These are phyloP conservation scores for Cryptococcus neoformans DNA, from an alignment of 1,284 basidiomycete genomes.

Conservation along the genomic window DNA sequence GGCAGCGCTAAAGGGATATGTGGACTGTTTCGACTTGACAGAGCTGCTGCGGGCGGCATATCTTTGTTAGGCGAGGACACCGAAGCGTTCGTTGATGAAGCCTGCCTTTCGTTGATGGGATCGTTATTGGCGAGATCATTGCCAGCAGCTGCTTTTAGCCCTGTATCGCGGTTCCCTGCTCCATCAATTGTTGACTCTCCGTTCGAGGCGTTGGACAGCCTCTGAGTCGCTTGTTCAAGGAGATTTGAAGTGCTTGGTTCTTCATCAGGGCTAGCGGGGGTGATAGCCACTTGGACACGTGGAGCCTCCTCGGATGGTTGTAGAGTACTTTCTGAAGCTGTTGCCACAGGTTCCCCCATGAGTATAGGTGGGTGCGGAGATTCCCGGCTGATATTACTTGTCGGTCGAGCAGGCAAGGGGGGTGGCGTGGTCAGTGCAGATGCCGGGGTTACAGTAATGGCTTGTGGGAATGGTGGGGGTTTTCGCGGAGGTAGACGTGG, in stretches of 20 bases:
- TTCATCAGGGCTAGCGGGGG: slow-evolving; percentile 18
- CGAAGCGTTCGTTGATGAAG: neutral
- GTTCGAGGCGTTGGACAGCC: neutral
- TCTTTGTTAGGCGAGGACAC: neutral
- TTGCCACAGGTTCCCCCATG: neutral
- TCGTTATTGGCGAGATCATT: neutral
- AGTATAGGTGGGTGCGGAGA: neutral
- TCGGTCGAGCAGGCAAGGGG: slow-evolving; percentile 11
- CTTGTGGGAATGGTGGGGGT: neutral
- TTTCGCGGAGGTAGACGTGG: slow-evolving; percentile 12
- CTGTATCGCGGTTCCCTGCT: no score
- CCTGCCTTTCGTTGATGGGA: neutral
- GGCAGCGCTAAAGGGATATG: slow-evolving; percentile 1
- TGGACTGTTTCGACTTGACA: neutral
- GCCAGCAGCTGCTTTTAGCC: no score
- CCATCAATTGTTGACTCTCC: no score
- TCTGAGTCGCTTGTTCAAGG: neutral
- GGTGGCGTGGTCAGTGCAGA: slow-evolving; percentile 4
- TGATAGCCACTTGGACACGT: slow-evolving; percentile 15
- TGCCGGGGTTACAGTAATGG: neutral
- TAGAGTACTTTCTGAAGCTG: neutral
- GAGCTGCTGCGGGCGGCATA: neutral
- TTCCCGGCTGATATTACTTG: neutral
- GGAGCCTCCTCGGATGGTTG: neutral
- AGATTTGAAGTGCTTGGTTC: neutral